Evolutionary conservation across 129 eudicot genomes (phyloP).

Genomic region (Tagetes erecta): DNA sequence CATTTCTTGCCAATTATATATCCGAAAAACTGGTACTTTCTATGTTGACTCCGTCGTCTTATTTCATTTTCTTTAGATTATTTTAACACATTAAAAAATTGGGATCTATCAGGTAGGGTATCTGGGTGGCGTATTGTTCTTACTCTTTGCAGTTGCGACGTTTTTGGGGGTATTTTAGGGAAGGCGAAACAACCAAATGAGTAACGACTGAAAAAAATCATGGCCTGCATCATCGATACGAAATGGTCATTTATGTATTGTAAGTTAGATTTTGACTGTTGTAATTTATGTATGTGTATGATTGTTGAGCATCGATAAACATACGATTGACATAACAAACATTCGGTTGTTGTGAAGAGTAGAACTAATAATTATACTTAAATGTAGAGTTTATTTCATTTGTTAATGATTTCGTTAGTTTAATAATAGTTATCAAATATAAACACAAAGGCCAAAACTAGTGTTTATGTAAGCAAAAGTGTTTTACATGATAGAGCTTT

Average conservation of each 20-base stretch:
- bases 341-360: background rate
- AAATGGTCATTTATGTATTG: slow-evolving; percentile 22
- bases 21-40: slow-evolving; percentile 85
- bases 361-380: slow-evolving; percentile 3
- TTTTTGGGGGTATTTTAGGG: slow-evolving; percentile 80
- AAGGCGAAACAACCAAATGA: slow-evolving; percentile 18
- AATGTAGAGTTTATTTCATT: background rate
- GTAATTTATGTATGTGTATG: slow-evolving; percentile 10
- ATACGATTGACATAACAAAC: background rate
- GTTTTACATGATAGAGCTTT: too few species aligned
- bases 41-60: background rate
- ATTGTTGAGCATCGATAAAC: background rate
- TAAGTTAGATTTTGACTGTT: slow-evolving; percentile 16
- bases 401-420: background rate
- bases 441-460: background rate
- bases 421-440: background rate
- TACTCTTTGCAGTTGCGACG: slow-evolving; percentile 82
- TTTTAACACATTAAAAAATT: background rate
- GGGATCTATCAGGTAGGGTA: slow-evolving; percentile 71
- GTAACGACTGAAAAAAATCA: slow-evolving; percentile 7
- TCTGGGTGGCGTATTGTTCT: slow-evolving; percentile 76
- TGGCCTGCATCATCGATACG: background rate
- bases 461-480: too few species aligned
- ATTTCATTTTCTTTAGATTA: background rate
- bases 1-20: slow-evolving; percentile 84